These are phyloP conservation scores for Persicaria maculosa DNA, from an alignment of 148 eudicot genomes.

Conservation along the genomic window DNA sequence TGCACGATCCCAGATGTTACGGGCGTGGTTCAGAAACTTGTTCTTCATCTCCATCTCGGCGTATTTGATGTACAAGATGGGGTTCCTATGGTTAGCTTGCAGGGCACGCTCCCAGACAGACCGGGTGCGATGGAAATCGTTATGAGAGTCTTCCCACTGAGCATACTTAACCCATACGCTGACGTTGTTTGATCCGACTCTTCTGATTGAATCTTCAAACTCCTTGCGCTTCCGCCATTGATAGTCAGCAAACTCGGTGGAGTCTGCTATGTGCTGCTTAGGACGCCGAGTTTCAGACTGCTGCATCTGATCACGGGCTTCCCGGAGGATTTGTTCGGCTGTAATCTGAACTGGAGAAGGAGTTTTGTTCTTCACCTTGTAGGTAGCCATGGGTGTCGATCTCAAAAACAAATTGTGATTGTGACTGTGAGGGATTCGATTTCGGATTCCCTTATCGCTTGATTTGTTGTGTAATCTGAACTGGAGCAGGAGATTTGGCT, in stretches of 20 bases:
- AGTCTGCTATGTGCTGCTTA: constrained; percentile 82
- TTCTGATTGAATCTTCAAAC: constrained; percentile 70
- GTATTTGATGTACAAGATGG: constrained; percentile 71
- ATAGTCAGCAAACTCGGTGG: constrained; percentile 74
- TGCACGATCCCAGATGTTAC: constrained; percentile 85
- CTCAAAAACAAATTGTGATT: too few species aligned
- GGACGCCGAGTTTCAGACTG: constrained; percentile 92
- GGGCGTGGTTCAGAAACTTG: constrained; percentile 64
- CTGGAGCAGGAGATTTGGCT: too few species aligned
- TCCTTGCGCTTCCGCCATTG: constrained; percentile 85
- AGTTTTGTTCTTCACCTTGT: constrained; percentile 84
- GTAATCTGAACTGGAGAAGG: constrained; percentile 86
- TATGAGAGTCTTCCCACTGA: constrained; percentile 86
- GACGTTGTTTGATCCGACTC: constrained; percentile 56
- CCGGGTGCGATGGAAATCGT: constrained; percentile 63
- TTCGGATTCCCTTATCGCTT: too few species aligned
- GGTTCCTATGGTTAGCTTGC: constrained; percentile 57
- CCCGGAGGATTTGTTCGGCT: constrained; percentile 88
- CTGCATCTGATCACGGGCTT: constrained; percentile 68
- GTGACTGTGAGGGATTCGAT: too few species aligned
- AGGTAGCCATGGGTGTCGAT: constrained; percentile 7
- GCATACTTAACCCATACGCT: constrained; percentile 91
- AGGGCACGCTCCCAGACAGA: constrained; percentile 86
- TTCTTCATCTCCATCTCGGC: constrained; percentile 93
- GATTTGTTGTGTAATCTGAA: too few species aligned